These are phyloP conservation scores for Dichomitus squalens DNA, from an alignment of 1,284 basidiomycete genomes.

Conservation along the genomic window DNA sequence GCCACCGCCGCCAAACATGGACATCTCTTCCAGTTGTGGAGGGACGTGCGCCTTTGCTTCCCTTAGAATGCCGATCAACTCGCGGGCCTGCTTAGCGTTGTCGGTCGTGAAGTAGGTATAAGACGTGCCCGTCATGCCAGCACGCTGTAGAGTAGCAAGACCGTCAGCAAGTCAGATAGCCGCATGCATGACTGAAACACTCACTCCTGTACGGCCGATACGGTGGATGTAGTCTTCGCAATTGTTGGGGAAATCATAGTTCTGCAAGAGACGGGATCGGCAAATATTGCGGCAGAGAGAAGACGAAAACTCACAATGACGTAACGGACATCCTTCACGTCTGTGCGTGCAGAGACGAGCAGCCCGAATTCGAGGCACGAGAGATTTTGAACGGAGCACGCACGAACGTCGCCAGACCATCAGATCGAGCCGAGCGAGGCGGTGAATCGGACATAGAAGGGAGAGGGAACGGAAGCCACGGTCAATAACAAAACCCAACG, in stretches of 20 bases:
- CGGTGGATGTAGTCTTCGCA: slow-evolving; percentile 95
- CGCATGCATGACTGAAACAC: slow-evolving; percentile 33
- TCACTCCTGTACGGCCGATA: slow-evolving; percentile 86
- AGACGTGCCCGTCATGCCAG: slow-evolving; percentile 87
- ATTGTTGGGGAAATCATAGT: slow-evolving; percentile 97
- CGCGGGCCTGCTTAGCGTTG: slow-evolving; percentile 92
- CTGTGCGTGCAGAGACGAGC: slow-evolving; percentile 47
- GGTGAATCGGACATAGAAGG: slow-evolving; percentile 27
- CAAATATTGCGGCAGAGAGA: background rate
- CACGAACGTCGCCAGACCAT: slow-evolving; percentile 38
- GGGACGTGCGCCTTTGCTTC: slow-evolving; percentile 92
- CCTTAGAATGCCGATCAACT: slow-evolving; percentile 85
- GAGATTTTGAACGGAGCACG: slow-evolving; percentile 41
- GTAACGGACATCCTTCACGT: slow-evolving; percentile 95
- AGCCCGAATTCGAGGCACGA: slow-evolving; percentile 31
- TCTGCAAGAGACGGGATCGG: slow-evolving; percentile 50
- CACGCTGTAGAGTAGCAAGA: slow-evolving; percentile 55
- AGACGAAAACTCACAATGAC: slow-evolving; percentile 70
- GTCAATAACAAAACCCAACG: slow-evolving; percentile 56
- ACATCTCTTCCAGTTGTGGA: slow-evolving; percentile 93
- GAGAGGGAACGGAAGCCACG: slow-evolving; percentile 38
- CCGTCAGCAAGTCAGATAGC: slow-evolving; percentile 16
- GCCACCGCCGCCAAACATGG: slow-evolving; percentile 79
- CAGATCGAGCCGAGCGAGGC: slow-evolving; percentile 1
- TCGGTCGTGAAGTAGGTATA: slow-evolving; percentile 98